These are phyloP conservation scores for Corchorus capsularis DNA, from an alignment of 345 rosid species.

Conservation along the genomic window DNA sequence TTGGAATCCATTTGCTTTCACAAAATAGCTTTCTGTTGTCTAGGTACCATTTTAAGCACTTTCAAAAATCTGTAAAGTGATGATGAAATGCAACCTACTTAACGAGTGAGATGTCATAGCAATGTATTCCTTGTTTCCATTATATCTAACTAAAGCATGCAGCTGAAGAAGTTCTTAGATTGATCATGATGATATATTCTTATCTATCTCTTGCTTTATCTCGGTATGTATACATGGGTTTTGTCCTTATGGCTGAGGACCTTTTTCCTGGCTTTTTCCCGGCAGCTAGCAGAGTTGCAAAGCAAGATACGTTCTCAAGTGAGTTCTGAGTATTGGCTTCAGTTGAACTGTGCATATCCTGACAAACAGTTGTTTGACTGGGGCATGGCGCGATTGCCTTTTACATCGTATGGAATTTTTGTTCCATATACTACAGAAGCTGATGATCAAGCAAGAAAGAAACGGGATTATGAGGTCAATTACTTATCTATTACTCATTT, in stretches of 20 bases:
- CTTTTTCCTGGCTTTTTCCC: constrained; percentile 24
- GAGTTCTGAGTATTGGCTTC: constrained; percentile 91
- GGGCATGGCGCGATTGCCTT: constrained; percentile 90
- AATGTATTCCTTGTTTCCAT: background rate
- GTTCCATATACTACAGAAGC: constrained; percentile 88
- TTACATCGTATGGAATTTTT: constrained; percentile 78
- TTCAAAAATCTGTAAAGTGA: background rate
- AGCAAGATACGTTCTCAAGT: constrained; percentile 72
- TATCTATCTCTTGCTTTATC: background rate
- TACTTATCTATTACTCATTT: constrained; percentile 2
- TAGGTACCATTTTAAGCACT: background rate
- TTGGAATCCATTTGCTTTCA: background rate
- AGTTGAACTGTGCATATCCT: constrained; percentile 60
- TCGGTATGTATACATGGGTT: constrained; percentile 25
- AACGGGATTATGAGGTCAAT: constrained; percentile 92
- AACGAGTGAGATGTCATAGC: background rate
- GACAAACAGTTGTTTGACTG: constrained; percentile 86
- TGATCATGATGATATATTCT: constrained; percentile 20
- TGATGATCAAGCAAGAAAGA: constrained; percentile 90
- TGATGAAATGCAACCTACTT: constrained; percentile 16
- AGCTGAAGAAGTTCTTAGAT: constrained; percentile 14
- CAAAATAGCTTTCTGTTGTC: background rate
- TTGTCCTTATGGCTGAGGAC: constrained; percentile 37
- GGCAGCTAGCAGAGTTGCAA: constrained; percentile 85
- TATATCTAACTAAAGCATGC: background rate